Evolutionary conservation across 176 grass and related monocot genomes (phyloP).

Genomic region (Hordeum vulgare): DNA sequence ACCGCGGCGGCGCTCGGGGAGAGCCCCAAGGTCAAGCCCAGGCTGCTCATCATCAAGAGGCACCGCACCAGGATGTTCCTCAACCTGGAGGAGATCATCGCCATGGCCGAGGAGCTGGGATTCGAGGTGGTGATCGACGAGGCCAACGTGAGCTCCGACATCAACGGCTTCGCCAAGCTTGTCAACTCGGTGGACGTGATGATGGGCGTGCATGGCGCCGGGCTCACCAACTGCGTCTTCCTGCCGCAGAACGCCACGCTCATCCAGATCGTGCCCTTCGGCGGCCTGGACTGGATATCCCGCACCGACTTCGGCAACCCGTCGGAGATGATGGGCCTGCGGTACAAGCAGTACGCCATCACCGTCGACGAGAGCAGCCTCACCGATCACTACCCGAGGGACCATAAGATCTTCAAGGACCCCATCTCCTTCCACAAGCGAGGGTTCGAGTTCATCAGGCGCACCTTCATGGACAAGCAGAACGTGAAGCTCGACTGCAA

Average conservation of each 20-base stretch:
- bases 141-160: conserved; percentile 44
- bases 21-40: conserved; percentile 37
- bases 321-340: conserved; percentile 36
- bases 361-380: conserved; percentile 60
- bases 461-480: conserved; percentile 77
- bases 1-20: conserved; percentile 10
- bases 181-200: conserved; percentile 70
- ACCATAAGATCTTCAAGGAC: conserved; percentile 62
- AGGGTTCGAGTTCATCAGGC: conserved; percentile 32
- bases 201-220: conserved; percentile 72
- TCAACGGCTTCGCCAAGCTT: conserved; percentile 41
- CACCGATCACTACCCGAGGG: conserved; percentile 53
- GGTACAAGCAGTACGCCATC: conserved; percentile 67
- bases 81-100: conserved; percentile 52
- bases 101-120: conserved; percentile 42
- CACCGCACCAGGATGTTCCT: conserved; percentile 46
- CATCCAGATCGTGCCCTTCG: conserved; percentile 59
- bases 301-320: conserved; percentile 38
- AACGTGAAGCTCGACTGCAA: conserved; percentile 70
- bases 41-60: conserved; percentile 64
- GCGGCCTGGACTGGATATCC: conserved; percentile 47
- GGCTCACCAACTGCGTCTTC: conserved; percentile 66
- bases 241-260: conserved; percentile 52
- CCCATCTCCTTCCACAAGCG: conserved; percentile 37
- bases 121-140: conserved; percentile 69